Evolutionary conservation across 2,329 filamentous ascomycete genomes (phyloP).

Genomic region (Lanzia echinophila): DNA sequence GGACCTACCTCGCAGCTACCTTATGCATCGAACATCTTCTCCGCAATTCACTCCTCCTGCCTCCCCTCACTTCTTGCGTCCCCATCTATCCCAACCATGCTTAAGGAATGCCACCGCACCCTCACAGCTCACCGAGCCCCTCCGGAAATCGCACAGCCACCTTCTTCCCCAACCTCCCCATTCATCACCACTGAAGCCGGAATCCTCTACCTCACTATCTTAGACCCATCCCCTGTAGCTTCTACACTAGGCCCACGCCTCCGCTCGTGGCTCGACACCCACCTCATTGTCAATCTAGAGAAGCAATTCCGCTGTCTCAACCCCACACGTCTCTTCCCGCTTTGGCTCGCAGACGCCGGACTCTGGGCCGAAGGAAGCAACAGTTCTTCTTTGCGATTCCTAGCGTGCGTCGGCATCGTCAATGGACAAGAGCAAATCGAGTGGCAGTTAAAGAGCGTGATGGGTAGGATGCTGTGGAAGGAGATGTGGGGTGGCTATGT

Average conservation of each 20-base stretch:
- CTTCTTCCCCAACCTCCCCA: background rate
- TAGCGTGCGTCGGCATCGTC: slow-evolving; percentile 14
- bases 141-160: background rate
- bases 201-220: slow-evolving; percentile 50
- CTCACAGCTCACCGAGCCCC: slow-evolving; percentile 35
- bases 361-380: slow-evolving; percentile 35
- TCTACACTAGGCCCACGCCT: slow-evolving; percentile 51
- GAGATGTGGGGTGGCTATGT: slow-evolving; percentile 48
- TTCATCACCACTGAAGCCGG: slow-evolving; percentile 31
- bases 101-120: slow-evolving; percentile 50
- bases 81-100: slow-evolving; percentile 47
- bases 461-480: slow-evolving; percentile 53
- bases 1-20: slow-evolving; percentile 33
- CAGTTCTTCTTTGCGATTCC: slow-evolving; percentile 20
- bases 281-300: slow-evolving; percentile 54
- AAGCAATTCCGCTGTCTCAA: slow-evolving; percentile 51
- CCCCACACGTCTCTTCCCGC: slow-evolving; percentile 51
- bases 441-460: slow-evolving; percentile 42
- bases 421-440: slow-evolving; percentile 28
- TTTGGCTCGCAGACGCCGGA: slow-evolving; percentile 52
- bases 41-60: slow-evolving; percentile 45
- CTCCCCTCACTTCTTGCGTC: slow-evolving; percentile 52
- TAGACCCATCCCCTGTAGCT: slow-evolving; percentile 54
- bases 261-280: slow-evolving; percentile 54
- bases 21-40: slow-evolving; percentile 36